Evolutionary conservation across 768 basidiomycete genomes (phyloP), one percentile per base, ranked within the genome.

Genomic region (Mycena rebaudengoi): DNA sequence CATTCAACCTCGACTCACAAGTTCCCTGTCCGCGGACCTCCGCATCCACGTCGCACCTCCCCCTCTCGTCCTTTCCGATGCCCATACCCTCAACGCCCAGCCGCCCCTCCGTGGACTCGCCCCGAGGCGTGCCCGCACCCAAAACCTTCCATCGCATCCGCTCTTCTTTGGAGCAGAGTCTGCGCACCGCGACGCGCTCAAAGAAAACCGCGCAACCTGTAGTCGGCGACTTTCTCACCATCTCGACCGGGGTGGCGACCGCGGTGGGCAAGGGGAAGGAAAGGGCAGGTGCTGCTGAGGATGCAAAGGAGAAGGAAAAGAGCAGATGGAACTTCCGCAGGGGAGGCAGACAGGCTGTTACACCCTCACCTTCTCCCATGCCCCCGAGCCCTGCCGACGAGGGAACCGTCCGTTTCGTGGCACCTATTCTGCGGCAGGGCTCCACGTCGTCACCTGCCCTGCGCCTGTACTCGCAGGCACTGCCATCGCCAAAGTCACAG

Each of bases 401-500:
- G 70, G 76, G 75, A 69, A 82, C 81, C 71, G 83, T 85, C 50
- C 83, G 81, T 73, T 92, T 86, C 78, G 77, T 83, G 63, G 82
- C 87, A 43, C 91, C 91, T 43, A 91, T 90, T 35, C 76, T 92
- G 63, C 84, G 87, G 57, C 84, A 84, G 64, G 91, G 85, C 37
- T 91, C 92, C 46, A 83, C 89, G 81, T 93, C 91, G 59, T 91
- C 91, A 21, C 91, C 92, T 55, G 83, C 88, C 28, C 75, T 94
- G 43, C 88, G 90, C 70, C 82, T 89, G 57, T 85, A 85, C 51
- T 87, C 87, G 26, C 83, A 85, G 75, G 79, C 85, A 32, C 70
- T 82, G 51, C 83, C 85, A 51, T 85, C 87, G 33, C 81, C 84
- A n/a, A 83, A 80, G 70, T 83, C 84, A 39, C 83, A 81, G 61